phyloP scores from a whole-genome alignment of 2,329 filamentous ascomycete genomes.

The Sclerotinia minor region DNA sequence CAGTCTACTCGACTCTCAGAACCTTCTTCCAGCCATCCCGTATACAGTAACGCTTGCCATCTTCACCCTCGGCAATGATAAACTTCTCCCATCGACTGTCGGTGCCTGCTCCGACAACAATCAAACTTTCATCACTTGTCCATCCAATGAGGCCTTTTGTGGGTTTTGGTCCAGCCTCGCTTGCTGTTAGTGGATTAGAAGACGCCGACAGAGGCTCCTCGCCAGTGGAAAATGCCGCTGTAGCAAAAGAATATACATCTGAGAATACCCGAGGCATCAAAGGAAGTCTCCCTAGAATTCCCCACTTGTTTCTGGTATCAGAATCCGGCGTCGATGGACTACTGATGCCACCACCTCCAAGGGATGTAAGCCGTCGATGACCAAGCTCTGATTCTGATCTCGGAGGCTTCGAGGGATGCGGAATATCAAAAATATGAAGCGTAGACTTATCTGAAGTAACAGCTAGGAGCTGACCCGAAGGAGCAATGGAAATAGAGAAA shows the following conservation, averaged over 20 bases:
- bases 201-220: conserved; percentile 71
- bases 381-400: conserved; percentile 41
- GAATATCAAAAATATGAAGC: conserved; percentile 88
- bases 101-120: conserved; percentile 75
- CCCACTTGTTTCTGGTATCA: conserved; percentile 73
- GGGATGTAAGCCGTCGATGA: conserved; percentile 40
- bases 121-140: conserved; percentile 69
- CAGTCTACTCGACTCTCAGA: conserved; percentile 47
- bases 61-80: conserved; percentile 64
- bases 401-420: conserved; percentile 51
- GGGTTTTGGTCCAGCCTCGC: conserved; percentile 50
- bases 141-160: conserved; percentile 86
- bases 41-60: conserved; percentile 65
- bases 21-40: conserved; percentile 84
- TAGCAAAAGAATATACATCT: conserved; percentile 84
- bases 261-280: conserved; percentile 84
- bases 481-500: conserved; percentile 85
- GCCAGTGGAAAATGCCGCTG: conserved; percentile 77
- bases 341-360: conserved; percentile 37
- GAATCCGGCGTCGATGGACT: conserved; percentile 44
- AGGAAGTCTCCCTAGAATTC: conserved; percentile 78
- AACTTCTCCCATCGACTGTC: conserved; percentile 91
- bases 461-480: conserved; percentile 75
- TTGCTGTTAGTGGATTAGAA: conserved; percentile 48
- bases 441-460: conserved; percentile 97